Conservation (phyloP, 2,329 filamentous ascomycete genomes). For the Domatiomyces catenatus region DNA sequence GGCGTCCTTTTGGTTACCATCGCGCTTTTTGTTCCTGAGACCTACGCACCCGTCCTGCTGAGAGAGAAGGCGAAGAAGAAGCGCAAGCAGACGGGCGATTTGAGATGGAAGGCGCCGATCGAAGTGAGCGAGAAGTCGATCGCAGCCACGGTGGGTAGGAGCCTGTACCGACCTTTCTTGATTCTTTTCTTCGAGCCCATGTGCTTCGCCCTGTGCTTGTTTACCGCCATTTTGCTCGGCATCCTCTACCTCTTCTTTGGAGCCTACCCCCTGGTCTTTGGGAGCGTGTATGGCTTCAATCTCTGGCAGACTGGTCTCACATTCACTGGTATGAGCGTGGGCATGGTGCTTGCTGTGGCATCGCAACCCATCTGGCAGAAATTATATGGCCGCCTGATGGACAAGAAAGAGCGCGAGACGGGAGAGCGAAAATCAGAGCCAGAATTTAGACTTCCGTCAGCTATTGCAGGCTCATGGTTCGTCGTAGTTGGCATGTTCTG, state of each 20-base stretch:
- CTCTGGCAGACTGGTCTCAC: slow-evolving; percentile 20
- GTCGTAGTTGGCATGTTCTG: slow-evolving; percentile 73
- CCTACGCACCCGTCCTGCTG: slow-evolving; percentile 59
- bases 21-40: slow-evolving; percentile 59
- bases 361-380: slow-evolving; percentile 33
- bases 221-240: slow-evolving; percentile 27
- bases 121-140: slow-evolving; percentile 55
- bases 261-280: slow-evolving; percentile 29
- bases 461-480: slow-evolving; percentile 57
- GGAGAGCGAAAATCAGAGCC: slow-evolving; percentile 49
- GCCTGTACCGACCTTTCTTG: slow-evolving; percentile 39
- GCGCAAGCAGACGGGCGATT: slow-evolving; percentile 55
- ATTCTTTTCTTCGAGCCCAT: slow-evolving; percentile 29
- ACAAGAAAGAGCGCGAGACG: slow-evolving; percentile 22
- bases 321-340: slow-evolving; percentile 36
- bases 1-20: slow-evolving; percentile 45
- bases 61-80: slow-evolving; percentile 50
- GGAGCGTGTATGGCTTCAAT: slow-evolving; percentile 25
- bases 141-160: slow-evolving; percentile 36
- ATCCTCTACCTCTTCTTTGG: slow-evolving; percentile 29
- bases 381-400: slow-evolving; percentile 28
- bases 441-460: slow-evolving; percentile 66
- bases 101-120: slow-evolving; percentile 53
- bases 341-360: slow-evolving; percentile 31
- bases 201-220: slow-evolving; percentile 27